Conservation (phyloP, 2,329 filamentous ascomycete species). For the Ophiocordyceps robertsii region DNA sequence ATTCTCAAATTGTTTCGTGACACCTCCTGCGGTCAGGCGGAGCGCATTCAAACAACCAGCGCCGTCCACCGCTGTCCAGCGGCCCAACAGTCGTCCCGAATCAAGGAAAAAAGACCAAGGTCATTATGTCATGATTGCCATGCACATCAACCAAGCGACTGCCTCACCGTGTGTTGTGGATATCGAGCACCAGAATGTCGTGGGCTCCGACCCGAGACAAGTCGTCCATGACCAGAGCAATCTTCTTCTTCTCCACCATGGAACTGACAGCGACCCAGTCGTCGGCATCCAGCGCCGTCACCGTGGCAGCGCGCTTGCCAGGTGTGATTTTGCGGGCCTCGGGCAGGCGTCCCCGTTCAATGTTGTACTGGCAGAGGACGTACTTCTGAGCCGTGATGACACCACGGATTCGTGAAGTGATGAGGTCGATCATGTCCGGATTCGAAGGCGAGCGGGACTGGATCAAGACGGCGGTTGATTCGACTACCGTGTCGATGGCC, state of each 20-base stretch:
- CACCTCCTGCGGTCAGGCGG: too few species aligned
- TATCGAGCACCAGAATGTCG: slow-evolving; percentile 75
- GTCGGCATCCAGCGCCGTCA: slow-evolving; percentile 77
- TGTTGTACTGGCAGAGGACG: slow-evolving; percentile 94
- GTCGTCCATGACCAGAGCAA: slow-evolving; percentile 79
- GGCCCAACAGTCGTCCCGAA: too few species aligned
- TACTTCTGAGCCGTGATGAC: slow-evolving; percentile 93
- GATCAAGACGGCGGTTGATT: slow-evolving; percentile 80
- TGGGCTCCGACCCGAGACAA: slow-evolving; percentile 62
- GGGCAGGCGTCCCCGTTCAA: slow-evolving; percentile 55
- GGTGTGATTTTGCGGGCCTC: slow-evolving; percentile 69
- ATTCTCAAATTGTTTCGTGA: too few species aligned
- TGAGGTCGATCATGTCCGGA: slow-evolving; percentile 66
- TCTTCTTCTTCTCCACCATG: slow-evolving; percentile 83
- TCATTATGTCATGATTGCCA: too few species aligned
- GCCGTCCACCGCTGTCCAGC: too few species aligned
- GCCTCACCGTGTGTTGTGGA: slow-evolving; percentile 60
- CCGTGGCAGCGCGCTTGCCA: slow-evolving; percentile 82
- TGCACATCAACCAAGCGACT: slow-evolving; percentile 22
- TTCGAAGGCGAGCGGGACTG: slow-evolving; percentile 78
- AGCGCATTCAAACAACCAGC: too few species aligned
- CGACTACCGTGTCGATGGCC: slow-evolving; percentile 85
- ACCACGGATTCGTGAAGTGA: slow-evolving; percentile 75
- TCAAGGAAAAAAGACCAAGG: too few species aligned
- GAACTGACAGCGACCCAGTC: slow-evolving; percentile 89